phyloP scores from a whole-genome alignment of 2,329 filamentous ascomycete genomes.

The Emergomyces orientalis region DNA sequence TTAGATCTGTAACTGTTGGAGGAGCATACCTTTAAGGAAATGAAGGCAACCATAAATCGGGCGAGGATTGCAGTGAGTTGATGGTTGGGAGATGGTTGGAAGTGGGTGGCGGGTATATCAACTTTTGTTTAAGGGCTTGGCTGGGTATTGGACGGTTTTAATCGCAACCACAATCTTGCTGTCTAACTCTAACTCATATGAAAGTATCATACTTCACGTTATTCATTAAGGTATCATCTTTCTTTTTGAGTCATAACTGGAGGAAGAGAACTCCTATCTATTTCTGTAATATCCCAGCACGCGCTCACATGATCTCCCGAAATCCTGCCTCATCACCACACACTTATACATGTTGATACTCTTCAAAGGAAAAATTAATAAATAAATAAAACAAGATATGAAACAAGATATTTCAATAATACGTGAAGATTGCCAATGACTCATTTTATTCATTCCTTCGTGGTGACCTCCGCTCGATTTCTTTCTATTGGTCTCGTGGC shows the following conservation, averaged over 20 bases:
- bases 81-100: neutral
- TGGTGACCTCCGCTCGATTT: neutral
- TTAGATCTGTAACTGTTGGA: neutral
- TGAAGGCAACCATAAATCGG: neutral
- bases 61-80: neutral
- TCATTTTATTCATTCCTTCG: neutral
- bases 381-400: neutral
- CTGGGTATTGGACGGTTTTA: neutral
- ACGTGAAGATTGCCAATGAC: neutral
- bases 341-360: too few relatives aligned
- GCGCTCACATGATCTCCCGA: neutral
- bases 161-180: neutral
- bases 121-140: neutral
- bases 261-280: neutral
- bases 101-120: neutral
- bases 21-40: neutral
- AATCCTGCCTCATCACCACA: too few relatives aligned
- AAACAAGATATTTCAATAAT: neutral
- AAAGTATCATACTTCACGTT: neutral
- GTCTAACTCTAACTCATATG: too few relatives aligned
- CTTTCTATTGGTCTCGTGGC: neutral
- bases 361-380: neutral
- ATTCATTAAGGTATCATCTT: neutral
- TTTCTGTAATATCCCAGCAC: neutral
- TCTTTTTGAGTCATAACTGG: neutral